Conservation (phyloP, 345 rosid species). For the Salix viminalis region DNA sequence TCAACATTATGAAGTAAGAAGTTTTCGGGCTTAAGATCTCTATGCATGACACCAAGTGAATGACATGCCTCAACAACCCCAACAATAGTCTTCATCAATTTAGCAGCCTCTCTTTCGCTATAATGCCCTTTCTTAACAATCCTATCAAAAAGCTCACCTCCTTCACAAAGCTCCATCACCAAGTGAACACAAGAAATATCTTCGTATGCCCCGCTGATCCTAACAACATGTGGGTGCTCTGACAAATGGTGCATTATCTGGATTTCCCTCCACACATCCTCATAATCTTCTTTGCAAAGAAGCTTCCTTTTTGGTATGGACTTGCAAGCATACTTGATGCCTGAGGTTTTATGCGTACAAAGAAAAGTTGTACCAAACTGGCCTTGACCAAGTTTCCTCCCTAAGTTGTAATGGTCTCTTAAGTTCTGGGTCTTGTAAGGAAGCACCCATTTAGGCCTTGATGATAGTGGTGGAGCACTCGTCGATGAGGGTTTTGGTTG, state of each 20-base stretch:
- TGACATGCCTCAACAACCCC: conserved; percentile 75
- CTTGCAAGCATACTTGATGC: conserved; percentile 60
- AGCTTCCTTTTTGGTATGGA: conserved; percentile 76
- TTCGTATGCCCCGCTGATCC: conserved; percentile 46
- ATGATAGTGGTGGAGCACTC: neutral
- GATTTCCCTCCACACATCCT: conserved; percentile 79
- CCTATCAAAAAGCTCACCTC: conserved; percentile 75
- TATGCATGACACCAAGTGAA: conserved; percentile 70
- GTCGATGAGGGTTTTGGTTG: neutral
- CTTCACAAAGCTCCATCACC: conserved; percentile 82
- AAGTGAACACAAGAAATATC: conserved; percentile 46
- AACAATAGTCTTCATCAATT: conserved; percentile 71
- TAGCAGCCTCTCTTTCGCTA: conserved; percentile 72
- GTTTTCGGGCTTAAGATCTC: conserved; percentile 82
- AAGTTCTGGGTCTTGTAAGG: conserved; percentile 12
- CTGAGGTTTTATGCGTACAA: conserved; percentile 51
- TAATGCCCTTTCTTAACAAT: conserved; percentile 65
- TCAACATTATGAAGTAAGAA: conserved; percentile 55
- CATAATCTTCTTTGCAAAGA: conserved; percentile 61
- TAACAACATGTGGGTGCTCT: conserved; percentile 56
- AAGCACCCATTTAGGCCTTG: conserved; percentile 21
- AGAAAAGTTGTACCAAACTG: conserved; percentile 74
- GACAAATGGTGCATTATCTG: conserved; percentile 88
- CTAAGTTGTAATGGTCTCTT: conserved; percentile 41
- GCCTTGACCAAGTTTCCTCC: conserved; percentile 65